These are phyloP conservation scores for Salvia rosmarinus DNA, from an alignment of 257 asterid species.

Conservation along the genomic window DNA sequence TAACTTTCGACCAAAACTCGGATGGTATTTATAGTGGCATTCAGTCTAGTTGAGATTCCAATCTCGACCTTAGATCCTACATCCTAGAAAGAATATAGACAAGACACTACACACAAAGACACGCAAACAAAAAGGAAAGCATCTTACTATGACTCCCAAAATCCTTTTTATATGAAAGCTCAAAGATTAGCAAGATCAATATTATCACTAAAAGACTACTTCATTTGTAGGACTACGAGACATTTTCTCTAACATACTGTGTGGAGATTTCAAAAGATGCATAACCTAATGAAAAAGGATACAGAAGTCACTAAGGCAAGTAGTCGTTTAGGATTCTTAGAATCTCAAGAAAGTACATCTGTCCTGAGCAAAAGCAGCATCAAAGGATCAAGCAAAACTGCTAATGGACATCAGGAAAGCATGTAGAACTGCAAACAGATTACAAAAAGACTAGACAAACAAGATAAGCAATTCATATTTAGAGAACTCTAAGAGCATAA, in stretches of 20 bases:
- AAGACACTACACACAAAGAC: background rate
- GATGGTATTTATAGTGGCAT: background rate
- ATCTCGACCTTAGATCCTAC: background rate
- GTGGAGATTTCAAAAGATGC: background rate
- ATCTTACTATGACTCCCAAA: background rate
- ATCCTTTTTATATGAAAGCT: background rate
- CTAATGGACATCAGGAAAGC: background rate
- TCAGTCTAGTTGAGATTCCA: background rate
- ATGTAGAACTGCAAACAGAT: background rate
- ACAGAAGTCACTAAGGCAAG: background rate
- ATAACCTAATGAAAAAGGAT: background rate
- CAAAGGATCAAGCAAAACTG: background rate
- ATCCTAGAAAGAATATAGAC: background rate
- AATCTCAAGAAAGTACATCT: background rate
- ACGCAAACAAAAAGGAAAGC: background rate
- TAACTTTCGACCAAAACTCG: background rate
- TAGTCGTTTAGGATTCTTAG: background rate
- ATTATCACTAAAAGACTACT: background rate
- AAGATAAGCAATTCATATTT: background rate
- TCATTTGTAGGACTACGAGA: no score
- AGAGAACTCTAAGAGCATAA: background rate
- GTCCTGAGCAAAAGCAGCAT: background rate
- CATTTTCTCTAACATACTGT: background rate
- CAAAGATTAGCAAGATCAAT: background rate
- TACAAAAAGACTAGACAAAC: background rate